phyloP scores from a whole-genome alignment of 495 filamentous ascomycete species.

The Hypoxylon lenormandii region DNA sequence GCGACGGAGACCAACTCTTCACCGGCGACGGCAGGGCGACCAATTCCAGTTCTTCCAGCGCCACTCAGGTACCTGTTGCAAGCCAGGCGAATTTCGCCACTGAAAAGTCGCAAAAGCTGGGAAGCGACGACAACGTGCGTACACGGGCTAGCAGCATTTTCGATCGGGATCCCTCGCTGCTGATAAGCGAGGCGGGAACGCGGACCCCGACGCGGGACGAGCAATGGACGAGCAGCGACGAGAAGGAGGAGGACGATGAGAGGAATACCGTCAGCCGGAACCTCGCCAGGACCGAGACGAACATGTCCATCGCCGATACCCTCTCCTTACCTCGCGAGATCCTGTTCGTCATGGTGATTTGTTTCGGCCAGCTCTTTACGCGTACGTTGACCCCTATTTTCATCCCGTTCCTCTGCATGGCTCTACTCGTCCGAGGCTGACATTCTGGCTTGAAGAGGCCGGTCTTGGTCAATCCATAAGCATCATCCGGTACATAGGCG shows the following conservation, averaged over 20 bases:
- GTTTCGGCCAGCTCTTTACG: constrained; percentile 59
- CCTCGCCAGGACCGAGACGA: constrained; percentile 21
- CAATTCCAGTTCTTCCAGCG: constrained; percentile 31
- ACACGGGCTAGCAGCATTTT: constrained; percentile 1
- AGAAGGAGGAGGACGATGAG: constrained; percentile 18
- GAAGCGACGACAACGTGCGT: background rate
- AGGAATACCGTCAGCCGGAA: constrained; percentile 5
- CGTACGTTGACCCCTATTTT: constrained; percentile 29
- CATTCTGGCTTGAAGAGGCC: constrained; percentile 29
- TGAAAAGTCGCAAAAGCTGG: constrained; percentile 3
- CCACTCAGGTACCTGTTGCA: constrained; percentile 8
- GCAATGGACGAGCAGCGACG: constrained; percentile 30
- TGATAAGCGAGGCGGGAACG: constrained; percentile 17
- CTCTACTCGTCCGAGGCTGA: constrained; percentile 4
- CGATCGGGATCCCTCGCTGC: constrained; percentile 15
- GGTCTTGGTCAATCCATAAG: constrained; percentile 49
- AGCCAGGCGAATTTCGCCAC: constrained; percentile 13
- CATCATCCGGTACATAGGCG: constrained; percentile 52
- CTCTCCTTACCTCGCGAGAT: constrained; percentile 55
- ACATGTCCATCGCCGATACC: constrained; percentile 37
- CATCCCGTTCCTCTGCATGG: background rate
- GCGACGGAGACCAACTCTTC: background rate
- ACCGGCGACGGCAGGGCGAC: background rate
- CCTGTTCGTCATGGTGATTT: constrained; percentile 59
- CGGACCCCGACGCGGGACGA: constrained; percentile 20